Percentiles rank a stretch among this genome's conserved stretches.
These are phyloP conservation scores for Solanum peruvianum DNA, from an alignment of 257 asterid species.

Conservation along the genomic window DNA sequence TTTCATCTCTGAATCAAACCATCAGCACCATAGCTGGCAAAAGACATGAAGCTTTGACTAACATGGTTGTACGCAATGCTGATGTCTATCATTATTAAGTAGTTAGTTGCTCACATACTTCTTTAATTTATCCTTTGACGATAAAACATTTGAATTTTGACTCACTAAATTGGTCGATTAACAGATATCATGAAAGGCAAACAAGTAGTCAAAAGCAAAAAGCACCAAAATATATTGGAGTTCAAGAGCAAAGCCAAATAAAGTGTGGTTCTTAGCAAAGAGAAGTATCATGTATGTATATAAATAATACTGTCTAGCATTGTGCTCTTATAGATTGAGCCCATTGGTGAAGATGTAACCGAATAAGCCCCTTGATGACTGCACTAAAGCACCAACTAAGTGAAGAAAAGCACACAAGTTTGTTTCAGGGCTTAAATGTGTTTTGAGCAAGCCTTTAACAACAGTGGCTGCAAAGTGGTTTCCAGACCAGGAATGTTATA, in stretches of 20 bases:
- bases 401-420: background rate
- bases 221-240: background rate
- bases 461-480: background rate
- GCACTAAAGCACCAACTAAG: background rate
- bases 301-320: background rate
- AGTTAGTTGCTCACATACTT: background rate
- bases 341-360: background rate
- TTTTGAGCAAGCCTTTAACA: background rate
- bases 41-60: background rate
- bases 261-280: background rate
- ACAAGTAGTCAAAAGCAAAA: background rate
- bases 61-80: background rate
- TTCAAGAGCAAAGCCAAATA: background rate
- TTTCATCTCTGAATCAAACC: background rate
- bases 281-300: background rate
- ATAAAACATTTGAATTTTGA: background rate
- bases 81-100: background rate
- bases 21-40: background rate
- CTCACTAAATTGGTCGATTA: background rate
- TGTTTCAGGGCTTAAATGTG: background rate
- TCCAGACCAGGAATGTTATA: background rate
- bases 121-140: background rate
- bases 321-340: background rate
- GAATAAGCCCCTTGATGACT: background rate
- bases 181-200: background rate